These are phyloP conservation scores for Suillus subaureus DNA, from an alignment of 768 basidiomycete species.

Conservation along the genomic window DNA sequence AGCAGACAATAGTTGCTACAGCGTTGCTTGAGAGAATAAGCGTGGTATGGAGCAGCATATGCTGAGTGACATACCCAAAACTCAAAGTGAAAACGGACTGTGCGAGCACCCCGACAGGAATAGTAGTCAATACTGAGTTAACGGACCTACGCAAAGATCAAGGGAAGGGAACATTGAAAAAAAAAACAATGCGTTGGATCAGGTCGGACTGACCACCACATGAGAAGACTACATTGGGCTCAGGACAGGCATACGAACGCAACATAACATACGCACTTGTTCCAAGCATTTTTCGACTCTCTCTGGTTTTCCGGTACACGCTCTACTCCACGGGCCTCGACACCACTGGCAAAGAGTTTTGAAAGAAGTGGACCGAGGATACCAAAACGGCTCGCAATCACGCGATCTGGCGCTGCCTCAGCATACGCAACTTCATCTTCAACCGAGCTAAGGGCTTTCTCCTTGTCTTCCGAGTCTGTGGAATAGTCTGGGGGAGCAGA, in stretches of 20 bases:
- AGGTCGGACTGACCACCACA: constrained; percentile 42
- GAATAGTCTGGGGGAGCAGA: background rate
- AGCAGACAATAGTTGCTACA: constrained; percentile 47
- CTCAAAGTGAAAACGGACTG: constrained; percentile 52
- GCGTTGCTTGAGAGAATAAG: constrained; percentile 35
- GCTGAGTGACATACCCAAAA: constrained; percentile 37
- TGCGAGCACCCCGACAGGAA: constrained; percentile 54
- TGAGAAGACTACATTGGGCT: constrained; percentile 35
- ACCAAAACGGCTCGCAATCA: constrained; percentile 35
- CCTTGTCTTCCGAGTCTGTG: constrained; percentile 18
- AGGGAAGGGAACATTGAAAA: background rate
- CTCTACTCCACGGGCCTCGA: constrained; percentile 60
- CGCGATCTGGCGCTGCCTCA: constrained; percentile 31
- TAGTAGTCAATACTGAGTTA: constrained; percentile 48
- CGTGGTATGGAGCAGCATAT: background rate
- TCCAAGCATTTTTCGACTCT: constrained; percentile 46
- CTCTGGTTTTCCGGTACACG: constrained; percentile 54
- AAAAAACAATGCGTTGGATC: background rate
- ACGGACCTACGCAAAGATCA: constrained; percentile 39
- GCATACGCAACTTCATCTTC: background rate
- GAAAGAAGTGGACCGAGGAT: constrained; percentile 32
- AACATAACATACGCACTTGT: constrained; percentile 36
- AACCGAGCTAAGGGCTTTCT: constrained; percentile 17
- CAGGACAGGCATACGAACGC: background rate
- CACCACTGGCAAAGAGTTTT: constrained; percentile 48